Evolutionary conservation across 1,139 yeast species (phyloP).

Genomic region (Trichomonascaceae sp.): DNA sequence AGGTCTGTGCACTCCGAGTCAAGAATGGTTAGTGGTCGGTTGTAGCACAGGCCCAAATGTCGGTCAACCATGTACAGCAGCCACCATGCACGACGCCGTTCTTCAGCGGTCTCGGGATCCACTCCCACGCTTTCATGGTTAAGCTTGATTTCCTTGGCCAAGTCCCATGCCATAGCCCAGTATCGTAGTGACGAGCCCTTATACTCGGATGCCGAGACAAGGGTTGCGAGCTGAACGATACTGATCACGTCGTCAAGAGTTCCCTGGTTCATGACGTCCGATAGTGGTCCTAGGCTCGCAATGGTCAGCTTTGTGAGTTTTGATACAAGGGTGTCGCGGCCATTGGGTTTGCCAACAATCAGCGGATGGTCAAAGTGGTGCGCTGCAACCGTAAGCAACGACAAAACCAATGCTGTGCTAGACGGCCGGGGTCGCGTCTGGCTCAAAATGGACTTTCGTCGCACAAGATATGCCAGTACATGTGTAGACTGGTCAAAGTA

Average conservation of each 20-base stretch:
- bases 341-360: slow-evolving; percentile 21
- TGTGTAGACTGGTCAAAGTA: slow-evolving; percentile 25
- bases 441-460: slow-evolving; percentile 14
- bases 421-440: slow-evolving; percentile 18
- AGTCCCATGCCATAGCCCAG: slow-evolving; percentile 28
- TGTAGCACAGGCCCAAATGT: slow-evolving; percentile 29
- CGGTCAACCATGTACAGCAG: slow-evolving; percentile 29
- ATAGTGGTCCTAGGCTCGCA: slow-evolving; percentile 16
- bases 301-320: slow-evolving; percentile 19
- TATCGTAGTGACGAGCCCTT: slow-evolving; percentile 29
- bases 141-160: slow-evolving; percentile 24
- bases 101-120: slow-evolving; percentile 27
- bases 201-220: slow-evolving; percentile 30
- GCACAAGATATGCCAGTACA: slow-evolving; percentile 20
- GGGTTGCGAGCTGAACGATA: slow-evolving; percentile 27
- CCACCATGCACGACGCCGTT: slow-evolving; percentile 33
- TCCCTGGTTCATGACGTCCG: slow-evolving; percentile 19
- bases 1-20: slow-evolving; percentile 26
- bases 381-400: slow-evolving; percentile 27
- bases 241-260: slow-evolving; percentile 29
- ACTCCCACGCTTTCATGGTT: slow-evolving; percentile 20
- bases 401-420: slow-evolving; percentile 24
- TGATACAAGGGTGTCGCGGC: slow-evolving; percentile 18
- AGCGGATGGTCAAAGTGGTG: slow-evolving; percentile 28
- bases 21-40: slow-evolving; percentile 22